Evolutionary conservation across 2,329 filamentous ascomycete genomes (phyloP), one percentile per base, ranked within the genome.

Genomic region (Ascochyta rabiei): DNA sequence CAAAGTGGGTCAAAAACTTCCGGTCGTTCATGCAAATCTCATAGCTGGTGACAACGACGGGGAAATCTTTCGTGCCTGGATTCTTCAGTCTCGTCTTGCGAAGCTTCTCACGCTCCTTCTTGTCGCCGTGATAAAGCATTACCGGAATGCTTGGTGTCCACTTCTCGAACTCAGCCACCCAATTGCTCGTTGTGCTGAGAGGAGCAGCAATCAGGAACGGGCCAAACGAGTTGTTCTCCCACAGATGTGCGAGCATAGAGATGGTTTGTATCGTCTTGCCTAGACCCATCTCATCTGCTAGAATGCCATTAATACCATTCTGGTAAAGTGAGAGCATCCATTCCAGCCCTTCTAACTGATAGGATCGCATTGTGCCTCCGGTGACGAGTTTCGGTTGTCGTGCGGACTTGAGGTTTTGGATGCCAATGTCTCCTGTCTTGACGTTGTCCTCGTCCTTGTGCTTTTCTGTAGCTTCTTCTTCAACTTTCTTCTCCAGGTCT

Each of bases 21-120:
- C 90, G 86, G 70, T 99, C 95, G 65, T 91, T 88, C 76, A 99
- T 88, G 48, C 96, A 93, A 70, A 99, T 97, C 71, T 99, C 95
- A 66, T 98, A 98, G 34, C 89, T 96, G 0, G 95, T 99, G 68
- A 93, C 93, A 0, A 98, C 89, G 0, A 99, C 88, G 0, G 95
- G 95, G 58, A 98, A 99, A 40, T 88, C 84, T 1, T 83, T 77
- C 0, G 87, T 83, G 12, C 86, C 84, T 13, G 93, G 85, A 38
- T 84, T 84, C 71, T 87, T 87, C 67, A 98, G 84, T 34, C 83
- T 79, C n/a, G 84, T 88, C 39, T 80, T 82, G 57, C 92, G 87
- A n/a, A 97, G 85, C 1, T 86, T 81, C 45, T 86, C 87, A n/a
- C 95, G 84, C 59, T 95, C 86, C 18, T 86, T 80, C 23, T 92